Evolutionary conservation across 1,139 yeast species (phyloP), one percentile per base, ranked within the genome.

Genomic region (Yamadazyma epiphylla): DNA sequence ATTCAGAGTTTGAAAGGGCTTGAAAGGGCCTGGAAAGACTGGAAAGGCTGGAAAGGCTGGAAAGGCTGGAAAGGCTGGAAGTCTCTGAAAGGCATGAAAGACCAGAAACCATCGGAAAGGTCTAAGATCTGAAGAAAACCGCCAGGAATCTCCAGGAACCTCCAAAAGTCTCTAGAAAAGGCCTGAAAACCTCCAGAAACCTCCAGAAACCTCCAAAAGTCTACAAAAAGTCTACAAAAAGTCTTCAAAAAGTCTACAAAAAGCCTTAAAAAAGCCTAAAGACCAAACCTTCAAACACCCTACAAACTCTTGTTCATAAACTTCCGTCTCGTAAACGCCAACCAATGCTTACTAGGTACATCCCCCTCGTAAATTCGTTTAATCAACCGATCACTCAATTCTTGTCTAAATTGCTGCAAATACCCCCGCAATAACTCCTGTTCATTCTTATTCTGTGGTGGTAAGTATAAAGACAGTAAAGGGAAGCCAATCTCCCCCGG

Each of bases 401-500:
- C 97, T 60, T 91, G 98, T 62, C 99, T 80, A 62, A 94, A 88
- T 55, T 91, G 98, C 43, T 80, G 80, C 45, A 91, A 69, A 55
- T 91, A 91, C 19, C 77, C 69, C 46, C 94, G 75, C 54, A 94
- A 72, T 35, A 87, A 64, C 33, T 89, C 94, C 30, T 80, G 80
- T 38, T 88, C 96, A 36, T 70, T 70, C 45, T 80, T 78, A 48
- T 80, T 85, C 24, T 69, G 62, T 11, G 96, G 94, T 4, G 95
- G 75, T 34, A 74, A 70, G 54, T 88, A 91, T 35, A 91, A 70
- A 1, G 88, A 72, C 58, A 89, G 89, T 56, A 91, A 68, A 9
- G 97, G 96, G 67, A 91, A 91, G 11, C 91, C 88, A 13, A 91
- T 80, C 42, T 91, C 96, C 12, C 99, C 99, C 0, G 99, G 99